phyloP scores from a whole-genome alignment of 495 filamentous ascomycete genomes.

The Darksidea phi region DNA sequence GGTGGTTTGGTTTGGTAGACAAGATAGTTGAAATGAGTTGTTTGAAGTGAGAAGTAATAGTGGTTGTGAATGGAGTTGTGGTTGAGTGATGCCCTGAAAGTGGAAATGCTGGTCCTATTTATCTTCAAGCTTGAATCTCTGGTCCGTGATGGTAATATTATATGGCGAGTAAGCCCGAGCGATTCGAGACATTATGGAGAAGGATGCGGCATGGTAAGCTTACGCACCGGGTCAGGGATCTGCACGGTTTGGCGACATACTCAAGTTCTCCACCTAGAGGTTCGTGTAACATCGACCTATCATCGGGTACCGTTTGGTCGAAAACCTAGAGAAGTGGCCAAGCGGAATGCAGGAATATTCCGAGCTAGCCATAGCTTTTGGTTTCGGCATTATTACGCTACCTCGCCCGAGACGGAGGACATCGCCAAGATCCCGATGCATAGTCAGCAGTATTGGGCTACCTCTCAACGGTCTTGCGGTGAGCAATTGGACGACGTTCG shows the following conservation, averaged over 20 bases:
- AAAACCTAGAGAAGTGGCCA: neutral
- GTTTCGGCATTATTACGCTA: neutral
- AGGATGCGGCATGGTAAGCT: neutral
- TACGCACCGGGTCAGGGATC: neutral
- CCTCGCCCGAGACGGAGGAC: neutral
- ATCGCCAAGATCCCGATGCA: conserved; percentile 3
- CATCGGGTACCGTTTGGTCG: neutral
- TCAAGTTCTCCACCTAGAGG: neutral
- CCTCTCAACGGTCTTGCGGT: neutral
- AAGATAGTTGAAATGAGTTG: neutral
- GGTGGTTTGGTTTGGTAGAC: neutral
- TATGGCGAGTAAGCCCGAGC: neutral
- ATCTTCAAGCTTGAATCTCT: neutral
- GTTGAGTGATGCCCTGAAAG: neutral
- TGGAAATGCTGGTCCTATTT: neutral
- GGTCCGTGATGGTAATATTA: neutral
- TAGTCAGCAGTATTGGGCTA: neutral
- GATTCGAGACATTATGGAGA: neutral
- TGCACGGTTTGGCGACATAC: neutral
- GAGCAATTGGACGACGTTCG: neutral
- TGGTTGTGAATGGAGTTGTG: neutral
- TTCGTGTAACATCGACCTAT: neutral
- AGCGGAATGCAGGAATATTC: neutral
- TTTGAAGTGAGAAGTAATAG: neutral
- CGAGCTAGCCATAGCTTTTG: neutral